Percentiles rank a stretch among this genome's conserved stretches.
These are phyloP conservation scores for Eucalyptus dawsonii DNA, from an alignment of 345 rosid genomes.

Conservation along the genomic window DNA sequence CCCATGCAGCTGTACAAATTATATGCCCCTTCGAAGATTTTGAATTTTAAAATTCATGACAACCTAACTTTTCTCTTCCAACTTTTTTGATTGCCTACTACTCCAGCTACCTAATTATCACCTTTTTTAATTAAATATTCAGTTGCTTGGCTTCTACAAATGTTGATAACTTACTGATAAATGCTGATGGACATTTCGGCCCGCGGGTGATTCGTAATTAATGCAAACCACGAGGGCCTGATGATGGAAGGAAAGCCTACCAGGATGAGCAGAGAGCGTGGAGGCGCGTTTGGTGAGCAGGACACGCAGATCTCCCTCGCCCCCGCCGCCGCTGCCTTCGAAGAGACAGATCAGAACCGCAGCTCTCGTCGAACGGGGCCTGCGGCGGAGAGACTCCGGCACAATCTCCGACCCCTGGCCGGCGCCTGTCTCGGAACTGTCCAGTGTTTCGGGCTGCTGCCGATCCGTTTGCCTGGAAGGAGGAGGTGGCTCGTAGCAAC, in stretches of 20 bases:
- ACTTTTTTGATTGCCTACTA: not conserved
- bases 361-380: conserved; percentile 5
- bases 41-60: not conserved
- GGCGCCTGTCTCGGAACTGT: not conserved
- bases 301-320: conserved; percentile 23
- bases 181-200: not conserved
- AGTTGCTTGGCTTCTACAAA: not conserved
- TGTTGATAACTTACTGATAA: not conserved
- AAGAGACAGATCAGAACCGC: conserved; percentile 47
- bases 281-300: conserved; percentile 48
- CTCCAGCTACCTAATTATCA: not conserved
- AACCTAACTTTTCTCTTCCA: not conserved
- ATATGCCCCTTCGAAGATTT: not conserved
- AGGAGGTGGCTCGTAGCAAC: not conserved
- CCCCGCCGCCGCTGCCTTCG: conserved; percentile 14
- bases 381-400: not conserved
- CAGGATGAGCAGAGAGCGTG: conserved; percentile 34
- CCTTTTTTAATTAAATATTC: not conserved
- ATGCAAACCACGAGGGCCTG: not conserved
- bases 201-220: not conserved
- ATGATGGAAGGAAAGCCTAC: not conserved
- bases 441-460: not conserved
- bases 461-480: not conserved
- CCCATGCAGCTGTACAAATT: not conserved
- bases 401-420: not conserved